These are phyloP conservation scores for Coleophoma eucalyptorum DNA, from an alignment of 2,329 filamentous ascomycete species.

Conservation along the genomic window DNA sequence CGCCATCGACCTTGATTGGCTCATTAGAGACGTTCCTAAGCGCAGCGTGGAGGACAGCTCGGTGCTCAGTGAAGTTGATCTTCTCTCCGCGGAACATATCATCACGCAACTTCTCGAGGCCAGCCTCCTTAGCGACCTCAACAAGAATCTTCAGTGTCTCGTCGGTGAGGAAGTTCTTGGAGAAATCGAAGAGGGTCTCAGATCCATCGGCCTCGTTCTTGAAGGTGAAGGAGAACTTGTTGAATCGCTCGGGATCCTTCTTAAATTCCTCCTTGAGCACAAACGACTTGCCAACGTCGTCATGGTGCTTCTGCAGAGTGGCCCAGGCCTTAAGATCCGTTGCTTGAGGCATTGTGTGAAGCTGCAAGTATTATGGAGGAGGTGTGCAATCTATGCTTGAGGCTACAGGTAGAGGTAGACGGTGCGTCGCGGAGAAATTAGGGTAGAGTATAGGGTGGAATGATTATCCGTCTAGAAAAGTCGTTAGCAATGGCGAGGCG, in stretches of 20 bases:
- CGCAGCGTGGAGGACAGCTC: slow-evolving; percentile 93
- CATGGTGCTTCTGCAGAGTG: slow-evolving; percentile 86
- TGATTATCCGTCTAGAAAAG: no score
- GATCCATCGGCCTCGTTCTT: slow-evolving; percentile 70
- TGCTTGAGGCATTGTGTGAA: slow-evolving; percentile 68
- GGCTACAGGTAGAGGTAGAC: no score
- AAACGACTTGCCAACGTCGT: slow-evolving; percentile 80
- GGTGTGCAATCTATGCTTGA: neutral
- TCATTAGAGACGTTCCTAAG: slow-evolving; percentile 86
- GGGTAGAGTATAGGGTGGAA: no score
- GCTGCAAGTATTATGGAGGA: neutral
- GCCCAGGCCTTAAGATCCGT: slow-evolving; percentile 84
- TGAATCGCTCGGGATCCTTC: slow-evolving; percentile 82
- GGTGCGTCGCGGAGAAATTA: no score
- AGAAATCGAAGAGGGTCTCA: slow-evolving; percentile 96
- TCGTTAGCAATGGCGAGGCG: no score
- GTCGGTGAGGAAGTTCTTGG: slow-evolving; percentile 96
- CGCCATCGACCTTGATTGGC: slow-evolving; percentile 79
- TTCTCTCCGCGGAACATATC: slow-evolving; percentile 96
- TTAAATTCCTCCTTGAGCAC: slow-evolving; percentile 91
- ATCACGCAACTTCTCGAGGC: slow-evolving; percentile 90
- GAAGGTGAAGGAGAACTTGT: slow-evolving; percentile 86
- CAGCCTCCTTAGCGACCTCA: slow-evolving; percentile 87
- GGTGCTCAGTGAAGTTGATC: slow-evolving; percentile 98
- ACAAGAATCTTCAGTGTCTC: slow-evolving; percentile 85